These are phyloP conservation scores for Aspergillus coremiiformis DNA, from an alignment of 495 filamentous ascomycete genomes.

Conservation along the genomic window DNA sequence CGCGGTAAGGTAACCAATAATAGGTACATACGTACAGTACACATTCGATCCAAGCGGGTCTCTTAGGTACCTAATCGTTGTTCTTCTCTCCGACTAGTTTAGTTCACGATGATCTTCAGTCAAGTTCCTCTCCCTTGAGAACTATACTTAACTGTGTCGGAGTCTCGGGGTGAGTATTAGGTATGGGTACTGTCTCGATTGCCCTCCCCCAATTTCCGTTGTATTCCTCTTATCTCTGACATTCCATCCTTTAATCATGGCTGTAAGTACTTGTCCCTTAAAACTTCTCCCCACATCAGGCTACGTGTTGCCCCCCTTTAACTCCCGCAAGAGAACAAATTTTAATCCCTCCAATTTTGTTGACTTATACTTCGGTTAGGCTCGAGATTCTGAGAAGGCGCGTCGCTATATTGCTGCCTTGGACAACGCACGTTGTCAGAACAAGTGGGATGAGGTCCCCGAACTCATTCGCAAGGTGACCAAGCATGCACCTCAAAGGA, in stretches of 20 bases:
- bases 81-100: slow-evolving; percentile 4
- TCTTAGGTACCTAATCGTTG: not conserved
- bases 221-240: slow-evolving; percentile 12
- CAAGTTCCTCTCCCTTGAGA: not conserved
- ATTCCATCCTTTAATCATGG: slow-evolving; percentile 26
- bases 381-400: slow-evolving; percentile 57
- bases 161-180: slow-evolving; percentile 15
- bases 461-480: slow-evolving; percentile 85
- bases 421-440: slow-evolving; percentile 78
- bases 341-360: slow-evolving; percentile 3
- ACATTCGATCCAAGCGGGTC: too few relatives aligned
- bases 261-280: slow-evolving; percentile 23
- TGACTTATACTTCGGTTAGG: slow-evolving; percentile 29
- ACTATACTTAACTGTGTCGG: too few relatives aligned
- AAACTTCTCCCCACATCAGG: not conserved
- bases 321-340: not conserved
- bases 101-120: slow-evolving; percentile 7
- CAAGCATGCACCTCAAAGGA: slow-evolving; percentile 83
- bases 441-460: slow-evolving; percentile 81
- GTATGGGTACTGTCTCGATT: slow-evolving; percentile 12
- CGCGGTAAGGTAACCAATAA: too few relatives aligned
- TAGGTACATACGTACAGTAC: too few relatives aligned
- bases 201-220: slow-evolving; percentile 14
- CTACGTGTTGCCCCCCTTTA: not conserved
- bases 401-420: slow-evolving; percentile 70